Base-by-base conservation (phyloP, 2,329 filamentous ascomycete genomes). In the Penicillium sp. region DNA sequence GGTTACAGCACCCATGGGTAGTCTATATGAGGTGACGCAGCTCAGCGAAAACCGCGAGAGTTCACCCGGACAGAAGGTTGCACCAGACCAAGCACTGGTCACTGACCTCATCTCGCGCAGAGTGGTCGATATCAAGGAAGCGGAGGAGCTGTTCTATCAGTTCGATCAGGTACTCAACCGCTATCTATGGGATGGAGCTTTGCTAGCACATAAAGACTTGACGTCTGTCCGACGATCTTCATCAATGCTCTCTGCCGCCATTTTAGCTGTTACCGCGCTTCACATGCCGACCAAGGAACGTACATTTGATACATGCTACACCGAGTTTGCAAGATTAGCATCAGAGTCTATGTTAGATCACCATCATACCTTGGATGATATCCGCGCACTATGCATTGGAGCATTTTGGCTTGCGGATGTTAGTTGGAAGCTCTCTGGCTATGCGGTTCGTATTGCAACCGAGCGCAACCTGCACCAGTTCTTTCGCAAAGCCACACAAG, bases 321-420 rank as follows among this genome's bases (percentile, higher is more conserved):
- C 76, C 22, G 81, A 83, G 62, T 82, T 82, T 61, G 77, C 79
- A 32, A 75, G 74, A 22, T 65, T 83, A n/a, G 79, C 82, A 37
- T 78, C 81, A 4, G 76, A 78, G 42, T 78, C 79, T 2, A 80
- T 83, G 76, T 78, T 83, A 47, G 78, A 78, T 55, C 74, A 78
- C 38, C 78, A 80, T 40, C 76, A 81, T 50, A 78, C 79, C 38
- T 67, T 79, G 53, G 80, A 83, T 58, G 78, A 80, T 60, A 71
- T 84, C 50, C 76, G 80, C 32, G 81, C 79, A 2, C 68, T 84
- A 46, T 82, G 81, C 58, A 79, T 83, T 42, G 81, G 77, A 8
- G 78, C 80, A 5, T 83, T 82, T 60, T 84, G 81, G 81, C 74
- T 84, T 9, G 78, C 79, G 22, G 80, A 84, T 63, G 76, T 82